Evolutionary conservation across 768 basidiomycete species (phyloP), one percentile per base, ranked within the genome.

Genomic region (Hysterangium stoloniferum): DNA sequence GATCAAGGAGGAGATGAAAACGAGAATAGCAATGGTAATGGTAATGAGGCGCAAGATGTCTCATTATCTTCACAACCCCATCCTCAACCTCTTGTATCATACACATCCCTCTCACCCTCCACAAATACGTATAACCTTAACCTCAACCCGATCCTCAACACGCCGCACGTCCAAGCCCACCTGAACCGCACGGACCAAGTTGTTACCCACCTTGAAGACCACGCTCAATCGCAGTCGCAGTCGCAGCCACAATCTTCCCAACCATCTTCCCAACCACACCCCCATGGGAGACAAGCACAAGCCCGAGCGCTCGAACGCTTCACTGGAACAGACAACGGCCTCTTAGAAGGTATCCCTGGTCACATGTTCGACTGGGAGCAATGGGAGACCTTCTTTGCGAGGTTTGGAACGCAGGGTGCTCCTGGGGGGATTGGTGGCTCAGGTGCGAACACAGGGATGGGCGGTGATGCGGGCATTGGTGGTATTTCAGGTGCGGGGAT

Each of bases 351-450:
- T 1, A 79, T 91, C 46, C 88, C 88, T 36, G 82, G 81, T 3
- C 75, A 78, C 17, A 89, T 91, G 86, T 91, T 88, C 65, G 86
- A 90, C 64, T 91, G 86, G 85, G 78, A 79, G 37, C 85, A 87
- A 70, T 89, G 86, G 86, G 86, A 88, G 45, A 79, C 71, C 28
- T 89, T 86, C 68, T 89, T 90, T 64, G 69, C 82, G 32, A 75
- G 84, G 42, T 76, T 87, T 29, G 24, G 22, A 17, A 20, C 22
- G 20, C 25, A 19, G 4, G 15, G 34, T 6, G 38, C 34, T 33
- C 15, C 24, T 19, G 45, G 32, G 4, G 27, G 13, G 8, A 29
- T 20, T 24, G 29, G 31, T 28, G 25, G 13, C 29, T 12, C 40
- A 11, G 19, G 19, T 35, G 34, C 34, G 12, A 35, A 35, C 19